Percentiles rank a stretch among this genome's conserved stretches.
Evolutionary conservation across 257 asterid genomes (phyloP).

Genomic region (Knoxia roxburghii): DNA sequence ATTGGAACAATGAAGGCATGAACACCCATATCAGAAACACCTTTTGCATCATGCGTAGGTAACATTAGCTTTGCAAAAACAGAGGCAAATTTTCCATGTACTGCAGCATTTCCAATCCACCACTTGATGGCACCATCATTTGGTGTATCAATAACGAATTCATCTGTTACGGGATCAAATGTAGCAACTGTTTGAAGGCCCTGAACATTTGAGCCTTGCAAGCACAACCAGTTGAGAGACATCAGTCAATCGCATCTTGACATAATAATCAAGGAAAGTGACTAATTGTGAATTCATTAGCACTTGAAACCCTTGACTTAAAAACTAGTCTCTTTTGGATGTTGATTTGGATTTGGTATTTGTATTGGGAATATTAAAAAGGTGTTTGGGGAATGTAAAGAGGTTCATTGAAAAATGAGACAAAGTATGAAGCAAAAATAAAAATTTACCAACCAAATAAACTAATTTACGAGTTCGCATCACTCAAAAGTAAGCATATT

Average conservation of each 20-base stretch:
- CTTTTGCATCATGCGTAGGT: slow-evolving; percentile 72
- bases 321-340: no score
- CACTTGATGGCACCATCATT: slow-evolving; percentile 96
- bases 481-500: background rate
- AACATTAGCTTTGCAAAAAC: slow-evolving; percentile 85
- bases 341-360: no score
- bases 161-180: slow-evolving; percentile 79
- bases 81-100: slow-evolving; percentile 96
- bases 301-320: background rate
- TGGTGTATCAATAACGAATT: slow-evolving; percentile 83
- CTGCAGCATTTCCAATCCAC: slow-evolving; percentile 99
- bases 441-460: no score
- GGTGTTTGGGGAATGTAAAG: no score
- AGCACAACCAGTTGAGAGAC: slow-evolving; percentile 14
- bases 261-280: background rate
- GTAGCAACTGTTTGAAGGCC: slow-evolving; percentile 87
- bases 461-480: background rate
- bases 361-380: no score
- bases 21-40: slow-evolving; percentile 87
- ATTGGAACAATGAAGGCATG: slow-evolving; percentile 96
- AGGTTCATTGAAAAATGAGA: no score
- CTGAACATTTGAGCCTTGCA: slow-evolving; percentile 88
- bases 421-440: no score
- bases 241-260: slow-evolving; percentile 12
- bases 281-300: background rate